Evolutionary conservation across 768 basidiomycete species (phyloP).

Genomic region (Rhizopogon vinicolor): DNA sequence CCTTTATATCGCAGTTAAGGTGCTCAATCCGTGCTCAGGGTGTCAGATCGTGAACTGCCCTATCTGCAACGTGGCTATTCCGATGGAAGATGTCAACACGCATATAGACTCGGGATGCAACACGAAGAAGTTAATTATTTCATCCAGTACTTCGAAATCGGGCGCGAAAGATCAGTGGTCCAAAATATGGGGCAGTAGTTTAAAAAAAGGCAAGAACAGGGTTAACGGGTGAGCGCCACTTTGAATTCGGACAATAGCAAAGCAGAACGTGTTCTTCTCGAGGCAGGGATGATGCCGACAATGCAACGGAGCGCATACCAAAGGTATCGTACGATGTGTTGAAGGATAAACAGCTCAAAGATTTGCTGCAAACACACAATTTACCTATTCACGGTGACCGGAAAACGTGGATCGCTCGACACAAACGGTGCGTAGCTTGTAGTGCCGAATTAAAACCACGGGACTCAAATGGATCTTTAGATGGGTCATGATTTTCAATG

Average conservation of each 20-base stretch:
- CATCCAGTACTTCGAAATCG: conserved; percentile 20
- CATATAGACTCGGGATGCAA: conserved; percentile 54
- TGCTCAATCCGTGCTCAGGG: conserved; percentile 20
- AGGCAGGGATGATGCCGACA: conserved; percentile 23
- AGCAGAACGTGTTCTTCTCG: conserved; percentile 10
- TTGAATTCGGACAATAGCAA: not conserved
- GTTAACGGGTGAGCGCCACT: conserved; percentile 18
- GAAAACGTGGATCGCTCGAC: conserved; percentile 46
- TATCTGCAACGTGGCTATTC: conserved; percentile 47
- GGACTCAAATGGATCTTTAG: conserved; percentile 27
- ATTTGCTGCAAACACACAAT: conserved; percentile 47
- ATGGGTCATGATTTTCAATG: conserved; percentile 68
- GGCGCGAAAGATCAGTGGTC: conserved; percentile 36
- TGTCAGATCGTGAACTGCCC: conserved; percentile 50
- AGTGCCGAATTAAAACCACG: not conserved
- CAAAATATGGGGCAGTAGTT: conserved; percentile 28
- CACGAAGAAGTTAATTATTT: conserved; percentile 8
- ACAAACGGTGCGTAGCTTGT: conserved; percentile 43
- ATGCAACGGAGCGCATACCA: conserved; percentile 44
- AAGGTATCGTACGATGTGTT: conserved; percentile 62
- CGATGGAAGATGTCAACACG: conserved; percentile 45
- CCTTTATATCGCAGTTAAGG: not conserved
- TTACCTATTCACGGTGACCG: conserved; percentile 52
- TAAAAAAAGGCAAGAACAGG: conserved; percentile 40
- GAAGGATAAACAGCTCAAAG: conserved; percentile 56